phyloP scores from a whole-genome alignment of 148 eudicot species.

The Silene latifolia region DNA sequence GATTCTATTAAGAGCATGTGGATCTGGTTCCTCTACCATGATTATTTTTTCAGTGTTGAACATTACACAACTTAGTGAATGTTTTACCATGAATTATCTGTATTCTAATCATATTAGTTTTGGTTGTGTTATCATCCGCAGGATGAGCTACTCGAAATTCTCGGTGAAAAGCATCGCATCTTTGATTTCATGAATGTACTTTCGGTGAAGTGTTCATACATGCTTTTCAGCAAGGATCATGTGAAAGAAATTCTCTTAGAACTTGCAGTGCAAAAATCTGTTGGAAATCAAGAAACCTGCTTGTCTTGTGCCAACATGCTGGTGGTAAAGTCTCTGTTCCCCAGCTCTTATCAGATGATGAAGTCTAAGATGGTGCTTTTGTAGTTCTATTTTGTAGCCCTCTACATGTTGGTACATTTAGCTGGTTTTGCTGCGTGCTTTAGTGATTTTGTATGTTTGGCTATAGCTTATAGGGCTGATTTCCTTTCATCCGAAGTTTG shows the following conservation, averaged over 20 bases:
- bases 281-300: slow-evolving; percentile 46
- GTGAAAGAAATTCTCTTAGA: slow-evolving; percentile 74
- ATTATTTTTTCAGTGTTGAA: not conserved
- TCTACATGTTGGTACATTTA: not conserved
- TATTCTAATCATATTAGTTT: not conserved
- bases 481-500: not conserved
- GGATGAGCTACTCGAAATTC: slow-evolving; percentile 79
- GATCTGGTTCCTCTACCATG: not conserved
- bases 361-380: not conserved
- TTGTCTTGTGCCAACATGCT: slow-evolving; percentile 85
- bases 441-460: not conserved
- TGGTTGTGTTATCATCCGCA: slow-evolving; percentile 29
- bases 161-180: slow-evolving; percentile 72
- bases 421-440: not conserved
- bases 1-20: not conserved
- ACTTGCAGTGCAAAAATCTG: slow-evolving; percentile 54
- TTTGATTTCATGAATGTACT: slow-evolving; percentile 76
- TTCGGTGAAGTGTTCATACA: slow-evolving; percentile 79
- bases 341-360: not conserved
- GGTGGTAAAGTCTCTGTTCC: slow-evolving; percentile 58
- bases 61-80: not conserved
- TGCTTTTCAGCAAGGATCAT: slow-evolving; percentile 88
- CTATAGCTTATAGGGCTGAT: not conserved
- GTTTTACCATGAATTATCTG: not conserved
- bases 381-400: not conserved